A percentile compares a stretch with the other conserved stretches of the same genome.
phyloP scores from a whole-genome alignment of 495 filamentous ascomycete genomes.

The Penicillium bialowiezense region DNA sequence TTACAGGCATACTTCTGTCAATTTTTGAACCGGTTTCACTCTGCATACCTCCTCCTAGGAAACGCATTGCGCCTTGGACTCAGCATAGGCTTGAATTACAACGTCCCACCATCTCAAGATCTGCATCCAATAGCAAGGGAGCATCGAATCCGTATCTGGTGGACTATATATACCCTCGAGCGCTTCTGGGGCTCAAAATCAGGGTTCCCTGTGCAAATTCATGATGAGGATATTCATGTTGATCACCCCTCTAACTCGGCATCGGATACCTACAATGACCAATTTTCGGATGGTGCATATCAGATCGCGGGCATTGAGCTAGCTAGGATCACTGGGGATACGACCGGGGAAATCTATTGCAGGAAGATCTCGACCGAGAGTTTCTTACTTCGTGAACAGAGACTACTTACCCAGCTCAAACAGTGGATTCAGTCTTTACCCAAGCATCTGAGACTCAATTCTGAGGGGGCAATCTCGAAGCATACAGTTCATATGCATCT shows the following conservation, averaged over 20 bases:
- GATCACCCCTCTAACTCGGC: conserved; percentile 28
- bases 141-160: conserved; percentile 40
- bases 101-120: conserved; percentile 34
- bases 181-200: conserved; percentile 40
- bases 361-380: conserved; percentile 33
- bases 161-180: conserved; percentile 42
- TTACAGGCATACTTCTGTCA: conserved; percentile 31
- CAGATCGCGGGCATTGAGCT: conserved; percentile 31
- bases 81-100: conserved; percentile 38
- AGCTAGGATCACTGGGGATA: conserved; percentile 33
- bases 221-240: conserved; percentile 38
- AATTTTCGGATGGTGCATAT: conserved; percentile 32
- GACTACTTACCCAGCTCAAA: conserved; percentile 34
- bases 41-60: conserved; percentile 33
- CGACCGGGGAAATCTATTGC: conserved; percentile 33
- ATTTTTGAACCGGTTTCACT: conserved; percentile 38
- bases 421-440: conserved; percentile 38
- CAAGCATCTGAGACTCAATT: conserved; percentile 28
- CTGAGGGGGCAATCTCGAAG: conserved; percentile 26
- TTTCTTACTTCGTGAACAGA: conserved; percentile 35
- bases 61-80: conserved; percentile 34
- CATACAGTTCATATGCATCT: conserved; percentile 32
- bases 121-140: conserved; percentile 33
- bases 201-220: conserved; percentile 35
- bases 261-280: conserved; percentile 25